Base-by-base conservation (phyloP, 108 stramenopile genomes). In the Fragilaria radians region DNA sequence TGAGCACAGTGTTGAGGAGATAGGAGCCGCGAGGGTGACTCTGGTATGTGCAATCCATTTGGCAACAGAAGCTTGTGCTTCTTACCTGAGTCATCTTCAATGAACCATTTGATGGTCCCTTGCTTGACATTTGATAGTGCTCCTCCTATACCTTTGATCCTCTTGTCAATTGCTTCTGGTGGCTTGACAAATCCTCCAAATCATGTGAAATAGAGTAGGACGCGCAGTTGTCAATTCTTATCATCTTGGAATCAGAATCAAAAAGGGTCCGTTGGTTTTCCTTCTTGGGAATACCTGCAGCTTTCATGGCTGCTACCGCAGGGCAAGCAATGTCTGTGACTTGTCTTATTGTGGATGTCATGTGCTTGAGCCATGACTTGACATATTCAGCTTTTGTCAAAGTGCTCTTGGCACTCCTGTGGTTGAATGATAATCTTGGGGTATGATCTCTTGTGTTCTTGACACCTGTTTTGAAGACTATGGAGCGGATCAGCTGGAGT, bases 221-320 rank as follows among this genome's bases (percentile, higher is more conserved):
- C 9, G 29, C 29, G 9, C 62, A 27, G 34, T 70, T 70, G 54
- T 70, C 62, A 22, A 70, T 51, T 2, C 46, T 26, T n/a, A 63
- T 36, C 17, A 26, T 11, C 1, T 3, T 9, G 4, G 68, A 62
- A 29, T 70, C 62, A 7, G 62, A 57, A 56, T 70, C 62, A 27
- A 70, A 70, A 4, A 3, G 18, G 52, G 2, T n/a, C n/a, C n/a
- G n/a, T 42, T 42, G 36, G 11, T 42, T 42, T 42, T 42, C 36
- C 36, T 42, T 42, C 7, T 7, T 7, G 7, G 36, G 36, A 7
- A 11, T 7, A 14, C 14, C 14, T 42, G 7, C 36, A n/a, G n/a
- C n/a, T n/a, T n/a, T n/a, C n/a, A n/a, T n/a, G n/a, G n/a, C n/a
- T n/a, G n/a, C n/a, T n/a, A n/a, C n/a, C n/a, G n/a, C n/a, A 14